Percentiles rank a stretch among this genome's conserved stretches.
phyloP scores from a whole-genome alignment of 371 early-diverging fungal species.

The Parasitella parasitica region DNA sequence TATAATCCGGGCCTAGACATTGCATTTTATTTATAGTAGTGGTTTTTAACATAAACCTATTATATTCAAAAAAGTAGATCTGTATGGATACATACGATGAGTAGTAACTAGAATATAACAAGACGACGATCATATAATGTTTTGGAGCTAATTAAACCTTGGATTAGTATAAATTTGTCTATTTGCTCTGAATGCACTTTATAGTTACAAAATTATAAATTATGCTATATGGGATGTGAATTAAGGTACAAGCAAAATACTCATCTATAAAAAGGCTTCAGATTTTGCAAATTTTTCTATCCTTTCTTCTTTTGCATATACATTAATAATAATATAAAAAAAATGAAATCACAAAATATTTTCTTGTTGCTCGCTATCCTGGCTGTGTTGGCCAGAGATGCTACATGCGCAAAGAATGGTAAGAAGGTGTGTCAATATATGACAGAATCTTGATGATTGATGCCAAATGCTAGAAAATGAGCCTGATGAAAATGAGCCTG shows the following conservation, averaged over 20 bases:
- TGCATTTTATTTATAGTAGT: not conserved
- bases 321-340: not conserved
- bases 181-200: not conserved
- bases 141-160: not conserved
- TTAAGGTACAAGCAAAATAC: not conserved
- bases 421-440: too few species aligned
- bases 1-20: not conserved
- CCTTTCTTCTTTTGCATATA: not conserved
- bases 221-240: not conserved
- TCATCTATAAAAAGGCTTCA: not conserved
- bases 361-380: conserved; percentile 10
- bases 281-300: not conserved
- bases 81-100: not conserved
- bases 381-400: conserved; percentile 9
- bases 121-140: not conserved
- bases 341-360: conserved; percentile 13
- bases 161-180: not conserved
- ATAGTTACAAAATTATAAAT: not conserved
- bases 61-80: not conserved
- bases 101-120: not conserved
- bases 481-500: conserved; percentile 1
- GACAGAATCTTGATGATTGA: too few species aligned
- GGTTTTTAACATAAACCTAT: not conserved
- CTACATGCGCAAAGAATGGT: conserved; percentile 1
- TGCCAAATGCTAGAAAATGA: conserved; percentile 2